phyloP scores from a whole-genome alignment of 305 asterid species.

The Fraxinus paxiana region DNA sequence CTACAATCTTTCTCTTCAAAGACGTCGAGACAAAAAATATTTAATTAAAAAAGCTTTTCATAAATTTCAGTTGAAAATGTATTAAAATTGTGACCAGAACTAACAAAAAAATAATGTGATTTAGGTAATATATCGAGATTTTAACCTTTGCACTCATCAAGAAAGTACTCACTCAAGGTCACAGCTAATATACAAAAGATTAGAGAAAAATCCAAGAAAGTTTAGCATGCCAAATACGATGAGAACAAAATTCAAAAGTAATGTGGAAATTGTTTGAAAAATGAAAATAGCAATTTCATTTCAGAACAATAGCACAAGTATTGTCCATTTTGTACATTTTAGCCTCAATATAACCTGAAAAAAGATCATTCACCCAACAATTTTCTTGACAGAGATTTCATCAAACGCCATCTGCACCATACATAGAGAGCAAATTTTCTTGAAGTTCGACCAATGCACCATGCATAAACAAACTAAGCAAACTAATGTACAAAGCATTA shows the following conservation, averaged over 20 bases:
- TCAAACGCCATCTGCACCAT: slow-evolving; percentile 18
- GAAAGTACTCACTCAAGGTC: not conserved
- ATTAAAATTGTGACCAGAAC: not conserved
- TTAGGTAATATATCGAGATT: not conserved
- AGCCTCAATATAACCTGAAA: not conserved
- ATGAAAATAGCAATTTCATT: not conserved
- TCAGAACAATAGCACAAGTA: not conserved
- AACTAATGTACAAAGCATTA: not conserved
- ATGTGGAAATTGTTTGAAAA: not conserved
- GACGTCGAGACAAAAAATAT: too few species aligned
- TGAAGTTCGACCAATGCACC: not conserved
- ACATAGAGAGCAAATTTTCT: not conserved
- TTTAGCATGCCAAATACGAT: not conserved
- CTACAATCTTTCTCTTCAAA: too few species aligned
- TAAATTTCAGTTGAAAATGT: not conserved
- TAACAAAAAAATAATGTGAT: not conserved
- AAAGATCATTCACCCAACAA: not conserved
- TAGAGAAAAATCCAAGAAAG: not conserved
- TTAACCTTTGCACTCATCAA: not conserved
- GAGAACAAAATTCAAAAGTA: not conserved
- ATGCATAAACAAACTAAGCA: not conserved
- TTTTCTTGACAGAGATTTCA: slow-evolving; percentile 19
- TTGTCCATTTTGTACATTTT: not conserved
- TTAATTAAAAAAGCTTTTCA: not conserved
- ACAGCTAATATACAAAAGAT: not conserved